A percentile compares a stretch with the other conserved stretches of the same genome.
Evolutionary conservation across 805 yeast species (phyloP).

Genomic region (Barnettozyma sucrosica): DNA sequence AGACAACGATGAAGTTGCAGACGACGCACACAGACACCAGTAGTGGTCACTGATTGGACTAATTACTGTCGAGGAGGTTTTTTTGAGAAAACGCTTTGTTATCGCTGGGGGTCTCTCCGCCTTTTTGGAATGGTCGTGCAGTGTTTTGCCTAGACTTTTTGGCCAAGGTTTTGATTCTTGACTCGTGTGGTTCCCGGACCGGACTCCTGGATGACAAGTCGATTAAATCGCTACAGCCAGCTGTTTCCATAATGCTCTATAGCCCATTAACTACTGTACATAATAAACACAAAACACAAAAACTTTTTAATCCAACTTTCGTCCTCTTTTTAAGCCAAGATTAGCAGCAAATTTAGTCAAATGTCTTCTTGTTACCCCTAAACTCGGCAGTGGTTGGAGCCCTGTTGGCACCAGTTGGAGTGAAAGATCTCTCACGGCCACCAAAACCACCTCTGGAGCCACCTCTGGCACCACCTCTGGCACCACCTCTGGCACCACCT

Average conservation of each 20-base stretch:
- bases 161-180: background rate
- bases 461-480: constrained; percentile 33
- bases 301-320: background rate
- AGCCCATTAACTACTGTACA: constrained; percentile 1
- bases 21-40: background rate
- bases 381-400: constrained; percentile 61
- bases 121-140: background rate
- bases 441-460: constrained; percentile 30
- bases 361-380: constrained; percentile 80
- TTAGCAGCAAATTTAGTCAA: too few species aligned
- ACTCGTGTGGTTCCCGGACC: background rate
- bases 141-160: background rate
- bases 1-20: background rate
- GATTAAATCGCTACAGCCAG: background rate
- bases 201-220: too few species aligned
- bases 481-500: constrained; percentile 34
- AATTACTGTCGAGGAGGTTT: too few species aligned
- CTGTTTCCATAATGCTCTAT: background rate
- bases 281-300: background rate
- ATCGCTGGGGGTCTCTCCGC: too few species aligned
- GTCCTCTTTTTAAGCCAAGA: background rate
- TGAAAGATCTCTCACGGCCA: constrained; percentile 30
- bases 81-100: too few species aligned
- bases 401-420: constrained; percentile 54
- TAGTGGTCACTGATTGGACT: background rate